Evolutionary conservation across 192 early-diverging fungal species (phyloP).

Genomic region (Coemansia furcata): DNA sequence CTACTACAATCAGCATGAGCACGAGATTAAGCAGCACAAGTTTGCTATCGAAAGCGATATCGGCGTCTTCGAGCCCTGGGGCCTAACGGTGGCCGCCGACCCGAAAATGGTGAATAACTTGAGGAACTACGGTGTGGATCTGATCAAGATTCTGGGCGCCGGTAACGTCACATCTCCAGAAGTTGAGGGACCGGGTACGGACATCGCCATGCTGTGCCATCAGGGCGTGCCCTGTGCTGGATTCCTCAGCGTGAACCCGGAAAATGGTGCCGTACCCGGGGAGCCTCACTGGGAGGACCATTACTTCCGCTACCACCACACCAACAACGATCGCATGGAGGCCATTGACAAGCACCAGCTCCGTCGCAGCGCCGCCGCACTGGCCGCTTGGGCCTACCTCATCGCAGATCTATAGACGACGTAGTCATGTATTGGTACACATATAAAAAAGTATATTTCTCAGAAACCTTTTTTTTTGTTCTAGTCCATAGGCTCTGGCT

Average conservation of each 20-base stretch:
- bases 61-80: constrained; percentile 64
- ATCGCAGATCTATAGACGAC: constrained; percentile 45
- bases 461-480: neutral
- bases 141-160: constrained; percentile 40
- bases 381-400: constrained; percentile 61
- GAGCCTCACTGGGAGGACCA: constrained; percentile 45
- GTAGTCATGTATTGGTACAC: neutral
- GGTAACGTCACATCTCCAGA: constrained; percentile 41
- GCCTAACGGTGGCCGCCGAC: constrained; percentile 49
- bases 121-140: constrained; percentile 34
- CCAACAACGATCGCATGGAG: constrained; percentile 54
- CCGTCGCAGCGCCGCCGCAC: constrained; percentile 56
- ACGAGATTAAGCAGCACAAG: constrained; percentile 30
- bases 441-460: neutral
- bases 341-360: constrained; percentile 57
- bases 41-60: constrained; percentile 63
- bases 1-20: constrained; percentile 50
- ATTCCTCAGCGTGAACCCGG: constrained; percentile 47
- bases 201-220: constrained; percentile 55
- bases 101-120: constrained; percentile 21
- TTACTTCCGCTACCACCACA: constrained; percentile 64
- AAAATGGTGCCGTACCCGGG: constrained; percentile 35
- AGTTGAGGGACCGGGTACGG: constrained; percentile 43
- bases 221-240: constrained; percentile 60
- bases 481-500: constrained; percentile 36